Percentiles rank a stretch among this genome's conserved stretches.
These are phyloP conservation scores for Cymbidium sinense DNA, from an alignment of 106 monocot species.

Conservation along the genomic window DNA sequence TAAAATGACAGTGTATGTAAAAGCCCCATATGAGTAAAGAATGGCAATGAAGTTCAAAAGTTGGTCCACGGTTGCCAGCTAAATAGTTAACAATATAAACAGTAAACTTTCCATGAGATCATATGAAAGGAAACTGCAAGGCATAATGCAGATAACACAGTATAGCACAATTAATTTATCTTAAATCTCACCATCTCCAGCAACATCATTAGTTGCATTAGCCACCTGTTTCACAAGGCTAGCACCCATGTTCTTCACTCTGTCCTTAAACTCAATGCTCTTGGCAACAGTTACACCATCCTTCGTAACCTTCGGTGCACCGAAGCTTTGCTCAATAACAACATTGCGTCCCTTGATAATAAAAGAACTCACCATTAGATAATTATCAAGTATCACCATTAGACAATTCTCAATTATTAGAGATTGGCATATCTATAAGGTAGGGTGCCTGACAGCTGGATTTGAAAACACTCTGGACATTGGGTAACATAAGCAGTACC, in stretches of 20 bases:
- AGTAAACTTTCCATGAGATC: too few species aligned
- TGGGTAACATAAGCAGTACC: not conserved
- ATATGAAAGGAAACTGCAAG: too few species aligned
- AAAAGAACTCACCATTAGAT: conserved; percentile 1
- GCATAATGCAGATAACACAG: too few species aligned
- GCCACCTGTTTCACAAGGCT: conserved; percentile 95
- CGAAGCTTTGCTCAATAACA: conserved; percentile 87
- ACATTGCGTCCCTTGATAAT: conserved; percentile 73
- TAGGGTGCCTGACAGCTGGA: not conserved
- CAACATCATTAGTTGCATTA: conserved; percentile 90
- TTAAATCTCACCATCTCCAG: conserved; percentile 77
- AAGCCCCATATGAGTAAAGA: too few species aligned
- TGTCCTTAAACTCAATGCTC: conserved; percentile 90
- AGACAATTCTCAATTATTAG: not conserved
- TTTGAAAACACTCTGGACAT: not conserved
- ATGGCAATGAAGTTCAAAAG: too few species aligned
- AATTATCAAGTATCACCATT: not conserved
- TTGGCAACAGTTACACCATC: conserved; percentile 98
- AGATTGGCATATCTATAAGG: not conserved
- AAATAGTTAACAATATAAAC: too few species aligned
- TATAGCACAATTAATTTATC: not conserved
- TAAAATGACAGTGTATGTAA: too few species aligned
- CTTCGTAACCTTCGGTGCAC: conserved; percentile 96
- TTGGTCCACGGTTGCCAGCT: too few species aligned
- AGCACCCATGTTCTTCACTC: conserved; percentile 87